Base-by-base conservation (phyloP, 371 early-diverging fungal genomes). In the Mucor irregularis region DNA sequence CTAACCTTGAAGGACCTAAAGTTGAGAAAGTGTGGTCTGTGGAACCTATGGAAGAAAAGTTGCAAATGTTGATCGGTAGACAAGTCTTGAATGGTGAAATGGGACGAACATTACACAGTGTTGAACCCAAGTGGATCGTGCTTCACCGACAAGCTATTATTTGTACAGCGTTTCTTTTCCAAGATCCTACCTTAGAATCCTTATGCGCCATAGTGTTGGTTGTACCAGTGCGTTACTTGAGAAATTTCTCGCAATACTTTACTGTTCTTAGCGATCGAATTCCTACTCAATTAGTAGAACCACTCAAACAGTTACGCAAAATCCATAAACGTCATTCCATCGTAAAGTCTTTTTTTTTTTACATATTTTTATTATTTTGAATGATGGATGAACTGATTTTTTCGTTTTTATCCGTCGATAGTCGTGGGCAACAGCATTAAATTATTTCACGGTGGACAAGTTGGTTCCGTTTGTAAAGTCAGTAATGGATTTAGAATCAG, bases 1-100 rank as follows among this genome's bases (percentile, higher is more conserved):
- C 84, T 7, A 82, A 84, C 51, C 63, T 84, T n/a, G 66, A 81
- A 8, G 84, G 84, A 0, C 84, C 84, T 19, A 79, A 82, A 51
- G 79, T 80, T 33, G 81, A 81, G 29, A 82, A 81, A 53, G 73
- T 82, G 44, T 70, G 73, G 69, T 68, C 75, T 17, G 64, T 24
- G 8, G 67, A 69, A 29, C 44, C 63, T 1, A 19, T 62, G 8
- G 72, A 71, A 21, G 66, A 69, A 39, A 49, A 52, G 6, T 21
- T 65, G 7, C 69, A 69, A 37, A 68, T 63, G 44, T 68, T 71
- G 38, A 74, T 82, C 46, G 81, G 75, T 10, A 73, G 81, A 51
- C 84, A 84, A 47, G 73, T 84, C n/a, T 61, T 84, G 59, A 84
- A 81, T 52, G 84, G 84, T 4, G 84, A 84, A 35, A 75, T 84